These are phyloP conservation scores for Lithohypha guttulata DNA, from an alignment of 2,329 filamentous ascomycete species.

Conservation along the genomic window DNA sequence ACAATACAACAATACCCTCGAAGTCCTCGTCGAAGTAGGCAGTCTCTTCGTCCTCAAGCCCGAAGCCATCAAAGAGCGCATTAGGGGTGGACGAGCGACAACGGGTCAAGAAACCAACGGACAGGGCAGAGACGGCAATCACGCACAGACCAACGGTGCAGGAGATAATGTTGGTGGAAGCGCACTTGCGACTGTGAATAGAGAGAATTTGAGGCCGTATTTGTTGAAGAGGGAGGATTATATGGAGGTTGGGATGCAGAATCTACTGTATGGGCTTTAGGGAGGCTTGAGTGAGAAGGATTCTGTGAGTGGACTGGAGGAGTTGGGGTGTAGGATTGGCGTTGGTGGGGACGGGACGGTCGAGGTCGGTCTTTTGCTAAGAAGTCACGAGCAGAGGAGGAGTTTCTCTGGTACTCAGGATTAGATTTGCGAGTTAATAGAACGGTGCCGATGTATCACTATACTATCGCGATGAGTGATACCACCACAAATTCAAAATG, in stretches of 20 bases:
- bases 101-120: slow-evolving; percentile 35
- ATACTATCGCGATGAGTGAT: too few relatives aligned
- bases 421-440: too few relatives aligned
- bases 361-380: neutral
- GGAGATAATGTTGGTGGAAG: slow-evolving; percentile 10
- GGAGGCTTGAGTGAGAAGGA: neutral
- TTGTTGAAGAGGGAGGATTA: slow-evolving; percentile 77
- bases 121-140: slow-evolving; percentile 11
- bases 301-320: too few relatives aligned
- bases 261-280: slow-evolving; percentile 59
- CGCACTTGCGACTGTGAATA: slow-evolving; percentile 35
- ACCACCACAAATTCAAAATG: too few relatives aligned
- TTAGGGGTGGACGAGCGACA: slow-evolving; percentile 23
- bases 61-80: slow-evolving; percentile 61
- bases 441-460: too few relatives aligned
- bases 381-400: neutral
- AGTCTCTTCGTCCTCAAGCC: slow-evolving; percentile 90
- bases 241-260: slow-evolving; percentile 68
- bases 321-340: too few relatives aligned
- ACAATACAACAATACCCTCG: slow-evolving; percentile 54
- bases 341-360: neutral
- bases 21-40: slow-evolving; percentile 84
- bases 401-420: too few relatives aligned
- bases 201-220: slow-evolving; percentile 70
- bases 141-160: slow-evolving; percentile 14